phyloP scores from a whole-genome alignment of 2,329 filamentous ascomycete genomes.

The Alternaria sp. region DNA sequence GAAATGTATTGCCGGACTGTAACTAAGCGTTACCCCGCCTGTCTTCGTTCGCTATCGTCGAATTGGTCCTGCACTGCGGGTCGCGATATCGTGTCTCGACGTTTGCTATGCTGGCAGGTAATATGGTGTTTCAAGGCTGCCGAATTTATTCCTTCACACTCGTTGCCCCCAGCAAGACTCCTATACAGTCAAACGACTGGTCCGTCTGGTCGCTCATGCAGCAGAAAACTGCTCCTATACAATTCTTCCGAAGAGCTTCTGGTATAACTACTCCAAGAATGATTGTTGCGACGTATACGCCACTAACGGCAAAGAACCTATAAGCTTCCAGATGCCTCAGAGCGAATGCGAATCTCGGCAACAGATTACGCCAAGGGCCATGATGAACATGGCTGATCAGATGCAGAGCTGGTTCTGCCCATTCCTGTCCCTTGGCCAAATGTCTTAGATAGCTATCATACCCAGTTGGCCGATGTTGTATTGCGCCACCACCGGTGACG shows the following conservation, averaged over 20 bases:
- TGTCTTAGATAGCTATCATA: background rate
- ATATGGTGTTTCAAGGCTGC: background rate
- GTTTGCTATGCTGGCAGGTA: too few relatives aligned
- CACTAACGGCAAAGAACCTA: background rate
- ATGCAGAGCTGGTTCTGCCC: too few relatives aligned
- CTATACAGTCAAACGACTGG: background rate
- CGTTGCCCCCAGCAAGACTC: background rate
- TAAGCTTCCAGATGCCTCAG: background rate
- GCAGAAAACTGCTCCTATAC: background rate
- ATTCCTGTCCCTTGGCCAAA: background rate
- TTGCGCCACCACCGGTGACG: background rate
- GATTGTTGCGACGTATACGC: background rate
- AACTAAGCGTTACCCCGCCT: slow-evolving; percentile 3
- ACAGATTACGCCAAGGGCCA: too few relatives aligned
- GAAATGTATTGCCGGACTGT: slow-evolving; percentile 5
- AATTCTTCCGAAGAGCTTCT: background rate
- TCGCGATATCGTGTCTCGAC: background rate
- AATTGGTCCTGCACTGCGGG: too few relatives aligned
- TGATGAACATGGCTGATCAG: background rate
- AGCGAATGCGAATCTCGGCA: background rate
- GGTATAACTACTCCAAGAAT: background rate
- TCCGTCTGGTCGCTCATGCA: background rate
- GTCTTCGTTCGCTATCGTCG: background rate
- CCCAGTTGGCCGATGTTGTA: background rate
- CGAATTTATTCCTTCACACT: background rate